Percentiles rank a stretch among this genome's conserved stretches.
These are phyloP conservation scores for Zizania palustris DNA, from an alignment of 202 grass and related monocot species.

Conservation along the genomic window DNA sequence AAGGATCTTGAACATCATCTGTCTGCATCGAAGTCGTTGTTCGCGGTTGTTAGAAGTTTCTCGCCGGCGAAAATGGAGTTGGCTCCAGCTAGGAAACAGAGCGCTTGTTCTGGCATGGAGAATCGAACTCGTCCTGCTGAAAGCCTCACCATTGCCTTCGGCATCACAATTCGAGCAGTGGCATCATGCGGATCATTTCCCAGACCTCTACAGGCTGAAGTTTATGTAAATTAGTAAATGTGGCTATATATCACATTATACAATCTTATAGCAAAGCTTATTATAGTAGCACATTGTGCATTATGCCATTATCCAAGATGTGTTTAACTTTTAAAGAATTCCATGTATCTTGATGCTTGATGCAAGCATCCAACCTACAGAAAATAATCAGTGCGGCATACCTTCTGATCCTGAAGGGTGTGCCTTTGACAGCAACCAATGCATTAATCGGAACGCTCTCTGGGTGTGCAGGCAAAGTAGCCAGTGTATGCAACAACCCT, in stretches of 20 bases:
- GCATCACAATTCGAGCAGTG: slow-evolving; percentile 91
- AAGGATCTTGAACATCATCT: slow-evolving; percentile 93
- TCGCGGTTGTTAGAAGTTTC: slow-evolving; percentile 82
- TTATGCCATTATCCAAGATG: background rate
- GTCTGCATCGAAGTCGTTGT: slow-evolving; percentile 88
- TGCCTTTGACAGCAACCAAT: slow-evolving; percentile 91
- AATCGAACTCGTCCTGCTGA: slow-evolving; percentile 91
- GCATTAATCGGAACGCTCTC: slow-evolving; percentile 98
- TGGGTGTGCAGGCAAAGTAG: slow-evolving; percentile 82
- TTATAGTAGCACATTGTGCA: background rate
- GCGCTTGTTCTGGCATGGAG: slow-evolving; percentile 88
- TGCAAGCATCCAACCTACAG: slow-evolving; percentile 11
- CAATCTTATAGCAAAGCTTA: background rate
- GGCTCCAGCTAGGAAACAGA: slow-evolving; percentile 91
- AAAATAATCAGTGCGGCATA: slow-evolving; percentile 39
- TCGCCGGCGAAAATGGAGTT: slow-evolving; percentile 97
- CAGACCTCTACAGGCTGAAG: slow-evolving; percentile 92
- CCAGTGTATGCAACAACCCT: slow-evolving; percentile 89
- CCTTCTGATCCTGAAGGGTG: slow-evolving; percentile 96
- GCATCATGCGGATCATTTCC: slow-evolving; percentile 99
- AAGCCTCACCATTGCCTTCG: slow-evolving; percentile 91
- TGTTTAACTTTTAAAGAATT: background rate
- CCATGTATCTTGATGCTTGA: background rate
- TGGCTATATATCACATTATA: background rate
- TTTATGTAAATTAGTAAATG: slow-evolving; percentile 31